Percentiles rank a stretch among this genome's conserved stretches.
Evolutionary conservation across 2,329 filamentous ascomycete species (phyloP).

Genomic region (Thielaviopsis musarum): DNA sequence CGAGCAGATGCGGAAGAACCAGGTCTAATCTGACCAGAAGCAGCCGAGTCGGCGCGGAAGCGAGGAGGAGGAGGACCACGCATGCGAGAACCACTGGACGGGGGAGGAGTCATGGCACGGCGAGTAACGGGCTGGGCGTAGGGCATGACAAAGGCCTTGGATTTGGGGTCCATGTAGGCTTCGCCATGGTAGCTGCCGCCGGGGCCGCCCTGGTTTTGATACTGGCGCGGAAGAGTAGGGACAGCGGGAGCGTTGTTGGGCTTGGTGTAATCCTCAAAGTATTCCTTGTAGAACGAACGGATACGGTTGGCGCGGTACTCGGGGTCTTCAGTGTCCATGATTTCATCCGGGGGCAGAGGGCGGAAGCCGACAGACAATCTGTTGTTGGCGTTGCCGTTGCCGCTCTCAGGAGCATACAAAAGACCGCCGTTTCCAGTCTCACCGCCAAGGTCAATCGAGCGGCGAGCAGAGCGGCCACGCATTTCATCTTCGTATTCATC

Average conservation of each 20-base stretch:
- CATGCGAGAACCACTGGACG: conserved; percentile 32
- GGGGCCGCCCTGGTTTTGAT: conserved; percentile 16
- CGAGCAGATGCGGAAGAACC: conserved; percentile 46
- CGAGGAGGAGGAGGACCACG: conserved; percentile 25
- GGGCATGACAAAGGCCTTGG: conserved; percentile 58
- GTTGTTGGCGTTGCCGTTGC: conserved; percentile 34
- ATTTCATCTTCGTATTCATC: conserved; percentile 16
- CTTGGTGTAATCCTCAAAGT: conserved; percentile 72
- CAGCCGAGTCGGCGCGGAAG: conserved; percentile 10
- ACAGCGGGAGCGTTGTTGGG: conserved; percentile 17
- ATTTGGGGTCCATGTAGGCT: conserved; percentile 49
- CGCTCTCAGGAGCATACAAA: conserved; percentile 32
- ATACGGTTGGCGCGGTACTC: conserved; percentile 93
- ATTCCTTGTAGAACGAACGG: conserved; percentile 97
- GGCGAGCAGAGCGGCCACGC: conserved; percentile 22
- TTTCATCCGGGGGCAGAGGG: conserved; percentile 73
- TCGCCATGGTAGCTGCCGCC: conserved; percentile 48
- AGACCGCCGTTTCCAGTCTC: conserved; percentile 18
- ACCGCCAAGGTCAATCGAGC: conserved; percentile 15
- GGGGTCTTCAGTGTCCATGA: conserved; percentile 66
- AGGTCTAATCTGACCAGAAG: conserved; percentile 24
- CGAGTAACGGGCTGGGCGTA: conserved; percentile 74
- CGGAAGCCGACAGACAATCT: conserved; percentile 58
- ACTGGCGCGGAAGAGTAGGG: conserved; percentile 24
- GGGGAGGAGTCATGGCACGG: conserved; percentile 90